These are phyloP conservation scores for Rhodotorula graminis DNA, from an alignment of 768 basidiomycete genomes.

Conservation along the genomic window DNA sequence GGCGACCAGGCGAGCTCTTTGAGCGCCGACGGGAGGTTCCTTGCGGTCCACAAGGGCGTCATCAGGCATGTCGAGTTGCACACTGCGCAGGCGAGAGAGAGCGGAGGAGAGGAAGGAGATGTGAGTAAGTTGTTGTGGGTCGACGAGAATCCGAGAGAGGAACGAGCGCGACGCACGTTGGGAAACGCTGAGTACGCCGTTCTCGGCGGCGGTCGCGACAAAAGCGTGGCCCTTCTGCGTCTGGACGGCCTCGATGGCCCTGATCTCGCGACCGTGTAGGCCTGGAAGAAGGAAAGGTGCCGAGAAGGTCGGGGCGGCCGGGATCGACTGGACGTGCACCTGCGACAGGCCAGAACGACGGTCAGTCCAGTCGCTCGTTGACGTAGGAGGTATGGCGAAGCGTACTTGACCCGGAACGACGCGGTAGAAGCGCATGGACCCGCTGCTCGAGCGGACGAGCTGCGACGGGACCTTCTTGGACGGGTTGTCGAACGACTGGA, in stretches of 20 bases:
- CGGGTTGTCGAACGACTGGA: conserved; percentile 4
- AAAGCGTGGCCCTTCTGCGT: background rate
- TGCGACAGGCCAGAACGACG: too few relatives aligned
- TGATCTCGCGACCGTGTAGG: conserved; percentile 20
- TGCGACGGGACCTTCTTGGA: conserved; percentile 2
- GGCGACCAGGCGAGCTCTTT: conserved; percentile 15
- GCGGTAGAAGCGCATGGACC: background rate
- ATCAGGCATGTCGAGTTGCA: too few relatives aligned
- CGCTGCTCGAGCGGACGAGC: background rate
- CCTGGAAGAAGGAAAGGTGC: background rate
- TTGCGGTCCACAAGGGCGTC: conserved; percentile 12
- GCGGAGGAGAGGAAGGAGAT: too few relatives aligned
- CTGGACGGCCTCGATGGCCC: background rate
- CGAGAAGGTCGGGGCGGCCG: too few relatives aligned
- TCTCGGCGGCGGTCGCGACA: conserved; percentile 19
- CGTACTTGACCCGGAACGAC: background rate
- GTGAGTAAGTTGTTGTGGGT: too few relatives aligned
- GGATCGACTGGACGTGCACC: background rate
- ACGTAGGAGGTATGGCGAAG: too few relatives aligned
- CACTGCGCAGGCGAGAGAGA: background rate
- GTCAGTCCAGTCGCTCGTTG: too few relatives aligned
- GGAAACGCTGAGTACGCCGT: conserved; percentile 13
- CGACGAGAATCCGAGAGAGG: too few relatives aligned
- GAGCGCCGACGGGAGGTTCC: conserved; percentile 13
- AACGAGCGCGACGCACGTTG: conserved; percentile 1